Evolutionary conservation across 140 eudicot genomes (phyloP), one percentile per base, ranked within the genome.

Genomic region (Anethum foeniculum): DNA sequence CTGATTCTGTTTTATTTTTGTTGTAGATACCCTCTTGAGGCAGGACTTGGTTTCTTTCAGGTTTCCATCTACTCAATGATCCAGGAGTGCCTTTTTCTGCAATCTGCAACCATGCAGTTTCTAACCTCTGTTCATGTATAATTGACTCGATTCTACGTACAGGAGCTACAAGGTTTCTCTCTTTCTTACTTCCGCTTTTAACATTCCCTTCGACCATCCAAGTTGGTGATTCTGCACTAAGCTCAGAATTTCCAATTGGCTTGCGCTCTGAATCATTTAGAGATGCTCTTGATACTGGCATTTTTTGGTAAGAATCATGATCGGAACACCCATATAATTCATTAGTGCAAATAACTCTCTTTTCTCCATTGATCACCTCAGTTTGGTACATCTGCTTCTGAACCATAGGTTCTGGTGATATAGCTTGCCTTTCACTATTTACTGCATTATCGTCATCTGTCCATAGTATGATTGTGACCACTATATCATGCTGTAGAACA

Each of bases 21-120:
- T 60, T 54, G 82, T 80, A 80, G 64, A 54, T 68, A 36, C 93
- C 92, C 73, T 93, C 97, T 82, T 91, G 98, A 36, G 97, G 98
- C 75, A 94, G 82, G 21, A 94, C 92, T 87, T 93, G 98, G 83
- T 91, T 92, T 86, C 92, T 89, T 79, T 95, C 99, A 7, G 97
- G 97, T 80, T 88, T 89, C 85, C 88, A 82, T 21, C 95, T 88
- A 67, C 88, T 91, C 78, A 85, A 9, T 64, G 97, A 92, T 81
- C 95, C 91, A 48, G 99, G 97, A 19, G 97, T 91, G 41, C 99
- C 91, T 82, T 90, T 95, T 86, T 95, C 99, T 39, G 87, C 90
- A 41, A 94, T 90, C 82, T 95, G 99, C 82, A 95, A 86, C 99
- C 97, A 93, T 44, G 99, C 99, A 2, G 97, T 89, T 89, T 95